A percentile compares a stretch with the other conserved stretches of the same genome.
These are phyloP conservation scores for Tetracladium marchalianum DNA, from an alignment of 495 filamentous ascomycete genomes.

Conservation along the genomic window DNA sequence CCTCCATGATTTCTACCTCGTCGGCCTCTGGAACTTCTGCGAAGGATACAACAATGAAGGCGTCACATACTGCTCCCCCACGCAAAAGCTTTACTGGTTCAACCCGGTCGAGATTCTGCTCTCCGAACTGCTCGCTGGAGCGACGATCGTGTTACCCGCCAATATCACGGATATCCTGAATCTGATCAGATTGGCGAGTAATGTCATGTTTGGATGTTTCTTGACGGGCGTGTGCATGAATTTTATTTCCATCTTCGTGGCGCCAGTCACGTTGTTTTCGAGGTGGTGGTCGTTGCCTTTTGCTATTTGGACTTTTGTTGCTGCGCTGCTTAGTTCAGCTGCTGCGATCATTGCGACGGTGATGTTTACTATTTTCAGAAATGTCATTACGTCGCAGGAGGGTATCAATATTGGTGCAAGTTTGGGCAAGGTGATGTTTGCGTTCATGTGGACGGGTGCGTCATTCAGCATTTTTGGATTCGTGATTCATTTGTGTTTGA, in stretches of 20 bases:
- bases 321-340: slow-evolving; percentile 55
- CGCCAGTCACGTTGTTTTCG: slow-evolving; percentile 39
- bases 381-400: slow-evolving; percentile 51
- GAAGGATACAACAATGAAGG: slow-evolving; percentile 68
- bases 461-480: slow-evolving; percentile 58
- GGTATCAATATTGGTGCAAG: slow-evolving; percentile 66
- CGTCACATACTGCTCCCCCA: slow-evolving; percentile 63
- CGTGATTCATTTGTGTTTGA: slow-evolving; percentile 58
- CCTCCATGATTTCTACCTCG: slow-evolving; percentile 88
- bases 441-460: slow-evolving; percentile 79
- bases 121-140: slow-evolving; percentile 67
- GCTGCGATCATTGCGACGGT: slow-evolving; percentile 67
- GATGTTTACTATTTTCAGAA: slow-evolving; percentile 69
- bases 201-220: slow-evolving; percentile 90
- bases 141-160: slow-evolving; percentile 71
- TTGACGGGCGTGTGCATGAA: slow-evolving; percentile 55
- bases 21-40: slow-evolving; percentile 85
- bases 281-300: slow-evolving; percentile 39
- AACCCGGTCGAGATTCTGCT: slow-evolving; percentile 75
- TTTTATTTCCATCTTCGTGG: slow-evolving; percentile 57
- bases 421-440: slow-evolving; percentile 68
- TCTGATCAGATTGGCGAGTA: slow-evolving; percentile 66
- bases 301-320: slow-evolving; percentile 33
- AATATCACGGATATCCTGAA: slow-evolving; percentile 60
- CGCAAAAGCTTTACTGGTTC: slow-evolving; percentile 72